Evolutionary conservation across 2,329 filamentous ascomycete genomes (phyloP).

Genomic region (Pyricularia pennisetigena): DNA sequence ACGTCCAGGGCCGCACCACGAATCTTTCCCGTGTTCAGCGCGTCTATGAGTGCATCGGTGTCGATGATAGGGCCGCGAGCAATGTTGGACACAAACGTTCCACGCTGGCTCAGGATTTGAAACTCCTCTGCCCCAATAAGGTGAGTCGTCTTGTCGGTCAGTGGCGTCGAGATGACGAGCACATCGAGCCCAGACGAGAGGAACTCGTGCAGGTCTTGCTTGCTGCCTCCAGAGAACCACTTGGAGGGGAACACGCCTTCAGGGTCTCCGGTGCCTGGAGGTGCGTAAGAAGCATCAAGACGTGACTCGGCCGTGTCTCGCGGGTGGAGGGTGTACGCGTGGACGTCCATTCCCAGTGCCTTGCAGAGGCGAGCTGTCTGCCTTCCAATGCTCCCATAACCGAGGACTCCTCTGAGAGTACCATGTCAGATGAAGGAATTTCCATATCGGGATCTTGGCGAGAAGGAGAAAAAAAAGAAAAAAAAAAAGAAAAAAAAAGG

Average conservation of each 20-base stretch:
- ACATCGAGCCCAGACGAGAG: constrained; percentile 30
- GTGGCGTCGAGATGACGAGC: constrained; percentile 28
- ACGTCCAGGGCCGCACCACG: constrained; percentile 57
- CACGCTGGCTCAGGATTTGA: constrained; percentile 17
- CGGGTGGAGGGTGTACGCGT: constrained; percentile 54
- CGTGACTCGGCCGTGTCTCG: constrained; percentile 44
- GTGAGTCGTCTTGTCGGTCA: constrained; percentile 26
- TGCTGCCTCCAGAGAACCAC: constrained; percentile 28
- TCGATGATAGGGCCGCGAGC: constrained; percentile 32
- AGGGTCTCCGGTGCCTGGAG: constrained; percentile 47
- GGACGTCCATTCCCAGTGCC: constrained; percentile 54
- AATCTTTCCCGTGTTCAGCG: constrained; percentile 26
- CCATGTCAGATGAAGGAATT: background rate
- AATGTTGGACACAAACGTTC: constrained; percentile 50
- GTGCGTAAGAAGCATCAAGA: constrained; percentile 49
- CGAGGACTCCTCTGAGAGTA: constrained; percentile 26
- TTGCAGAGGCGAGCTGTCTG: constrained; percentile 38
- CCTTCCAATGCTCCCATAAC: constrained; percentile 34
- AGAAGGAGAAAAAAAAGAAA: too few species aligned
- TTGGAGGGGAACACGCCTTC: constrained; percentile 27
- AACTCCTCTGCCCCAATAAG: constrained; percentile 28
- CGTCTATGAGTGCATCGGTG: constrained; percentile 36
- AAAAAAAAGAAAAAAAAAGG: too few species aligned
- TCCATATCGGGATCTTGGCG: background rate
- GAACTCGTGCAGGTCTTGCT: constrained; percentile 26